These are phyloP conservation scores for Astragalus glycyphyllos DNA, from an alignment of 306 rosid species.

Conservation along the genomic window DNA sequence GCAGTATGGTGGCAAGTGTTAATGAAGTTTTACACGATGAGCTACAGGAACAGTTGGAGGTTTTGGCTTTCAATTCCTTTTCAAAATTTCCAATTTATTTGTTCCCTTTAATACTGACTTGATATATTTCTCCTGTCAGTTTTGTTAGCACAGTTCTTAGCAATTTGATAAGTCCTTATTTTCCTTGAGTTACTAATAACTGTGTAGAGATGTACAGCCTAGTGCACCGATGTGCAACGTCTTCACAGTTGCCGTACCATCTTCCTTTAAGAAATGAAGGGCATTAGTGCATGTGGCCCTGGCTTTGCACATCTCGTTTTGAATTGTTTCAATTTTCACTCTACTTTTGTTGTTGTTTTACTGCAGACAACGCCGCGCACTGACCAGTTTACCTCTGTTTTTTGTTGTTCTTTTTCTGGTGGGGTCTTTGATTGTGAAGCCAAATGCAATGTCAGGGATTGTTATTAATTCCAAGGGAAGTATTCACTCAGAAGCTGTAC, in stretches of 20 bases:
- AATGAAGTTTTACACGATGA: conserved; percentile 43
- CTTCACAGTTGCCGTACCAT: conserved; percentile 19
- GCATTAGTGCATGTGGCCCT: not conserved
- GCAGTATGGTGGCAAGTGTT: conserved; percentile 39
- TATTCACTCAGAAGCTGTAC: conserved; percentile 47
- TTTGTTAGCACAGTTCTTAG: not conserved
- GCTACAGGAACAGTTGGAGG: conserved; percentile 63
- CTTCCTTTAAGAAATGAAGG: conserved; percentile 6
- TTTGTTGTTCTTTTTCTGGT: not conserved
- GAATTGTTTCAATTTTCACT: not conserved
- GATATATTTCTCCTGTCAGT: conserved; percentile 16
- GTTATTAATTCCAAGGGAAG: conserved; percentile 51
- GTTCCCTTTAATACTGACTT: not conserved
- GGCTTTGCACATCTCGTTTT: conserved; percentile 7
- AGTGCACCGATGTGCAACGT: conserved; percentile 37
- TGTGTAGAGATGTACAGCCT: conserved; percentile 27
- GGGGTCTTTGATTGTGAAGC: conserved; percentile 53
- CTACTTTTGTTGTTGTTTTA: not conserved
- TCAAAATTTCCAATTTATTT: not conserved
- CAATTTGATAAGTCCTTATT: conserved; percentile 37
- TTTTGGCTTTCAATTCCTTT: conserved; percentile 61
- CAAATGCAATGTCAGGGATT: conserved; percentile 57
- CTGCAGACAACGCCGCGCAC: conserved; percentile 22
- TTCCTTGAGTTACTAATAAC: not conserved
- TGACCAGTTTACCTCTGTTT: conserved; percentile 49